A percentile compares a stretch with the other conserved stretches of the same genome.
These are phyloP conservation scores for Leccinum subtestaceum DNA, from an alignment of 768 basidiomycete genomes.

Conservation along the genomic window DNA sequence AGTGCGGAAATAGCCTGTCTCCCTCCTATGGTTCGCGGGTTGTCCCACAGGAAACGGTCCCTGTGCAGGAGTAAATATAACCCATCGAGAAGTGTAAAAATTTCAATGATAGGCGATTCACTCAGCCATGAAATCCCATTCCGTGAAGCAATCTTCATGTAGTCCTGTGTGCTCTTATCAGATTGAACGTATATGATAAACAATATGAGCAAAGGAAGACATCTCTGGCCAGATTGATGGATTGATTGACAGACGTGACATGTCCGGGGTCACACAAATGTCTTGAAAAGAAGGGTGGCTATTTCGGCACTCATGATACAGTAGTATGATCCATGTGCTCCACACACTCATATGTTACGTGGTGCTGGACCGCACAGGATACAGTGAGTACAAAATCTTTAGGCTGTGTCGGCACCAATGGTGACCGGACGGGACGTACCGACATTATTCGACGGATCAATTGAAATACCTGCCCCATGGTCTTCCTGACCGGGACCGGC, in stretches of 20 bases:
- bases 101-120: conserved; percentile 17
- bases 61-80: background rate
- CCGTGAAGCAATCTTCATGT: conserved; percentile 5
- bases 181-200: background rate
- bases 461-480: background rate
- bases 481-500: conserved; percentile 16
- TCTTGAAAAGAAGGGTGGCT: background rate
- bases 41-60: background rate
- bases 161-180: conserved; percentile 1
- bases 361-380: background rate
- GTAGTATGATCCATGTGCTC: background rate
- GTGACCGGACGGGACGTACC: background rate
- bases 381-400: background rate
- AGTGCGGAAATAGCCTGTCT: conserved; percentile 22
- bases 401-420: conserved; percentile 1
- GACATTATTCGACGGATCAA: background rate
- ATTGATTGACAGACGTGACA: conserved; percentile 3
- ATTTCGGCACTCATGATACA: background rate
- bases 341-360: background rate
- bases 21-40: conserved; percentile 16
- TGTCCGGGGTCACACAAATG: conserved; percentile 4
- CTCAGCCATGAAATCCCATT: conserved; percentile 23
- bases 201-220: background rate
- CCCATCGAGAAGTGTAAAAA: conserved; percentile 10
- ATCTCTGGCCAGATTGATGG: conserved; percentile 13